These are phyloP conservation scores for Diaporthe sp. DNA, from an alignment of 2,329 filamentous ascomycete genomes.

Conservation along the genomic window DNA sequence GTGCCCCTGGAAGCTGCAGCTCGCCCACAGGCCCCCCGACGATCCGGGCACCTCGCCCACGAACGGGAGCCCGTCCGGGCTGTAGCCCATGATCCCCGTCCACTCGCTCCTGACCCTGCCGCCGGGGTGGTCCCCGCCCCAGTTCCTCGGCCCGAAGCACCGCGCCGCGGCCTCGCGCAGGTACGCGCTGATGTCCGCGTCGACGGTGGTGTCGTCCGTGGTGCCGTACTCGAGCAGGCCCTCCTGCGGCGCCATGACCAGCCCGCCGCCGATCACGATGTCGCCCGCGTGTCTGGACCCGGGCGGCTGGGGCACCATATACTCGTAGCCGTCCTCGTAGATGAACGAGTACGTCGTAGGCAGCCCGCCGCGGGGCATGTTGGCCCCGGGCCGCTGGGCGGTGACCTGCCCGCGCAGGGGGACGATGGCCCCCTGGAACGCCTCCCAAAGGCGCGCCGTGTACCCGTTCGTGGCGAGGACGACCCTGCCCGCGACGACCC, in stretches of 20 bases:
- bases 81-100: conserved; percentile 72
- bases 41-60: conserved; percentile 63
- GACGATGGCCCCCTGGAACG: conserved; percentile 62
- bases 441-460: conserved; percentile 59
- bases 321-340: conserved; percentile 74
- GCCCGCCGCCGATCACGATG: conserved; percentile 74
- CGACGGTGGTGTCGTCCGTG: conserved; percentile 67
- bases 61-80: conserved; percentile 65
- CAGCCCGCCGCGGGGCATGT: conserved; percentile 56
- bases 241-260: conserved; percentile 56
- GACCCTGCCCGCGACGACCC: conserved; percentile 57
- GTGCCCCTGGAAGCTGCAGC: conserved; percentile 75
- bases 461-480: conserved; percentile 69
- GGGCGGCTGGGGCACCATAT: conserved; percentile 72
- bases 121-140: conserved; percentile 59
- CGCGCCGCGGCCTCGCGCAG: conserved; percentile 57
- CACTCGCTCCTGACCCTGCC: conserved; percentile 62
- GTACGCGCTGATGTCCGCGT: conserved; percentile 65
- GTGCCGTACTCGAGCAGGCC: conserved; percentile 67
- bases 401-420: conserved; percentile 66
- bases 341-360: conserved; percentile 73
- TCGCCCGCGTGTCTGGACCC: conserved; percentile 60
- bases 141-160: conserved; percentile 67
- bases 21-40: conserved; percentile 65
- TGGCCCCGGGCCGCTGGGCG: conserved; percentile 54